A percentile compares a stretch with the other conserved stretches of the same genome.
phyloP scores from a whole-genome alignment of 2,329 filamentous ascomycete genomes.

The Arthrinium phaeospermum region DNA sequence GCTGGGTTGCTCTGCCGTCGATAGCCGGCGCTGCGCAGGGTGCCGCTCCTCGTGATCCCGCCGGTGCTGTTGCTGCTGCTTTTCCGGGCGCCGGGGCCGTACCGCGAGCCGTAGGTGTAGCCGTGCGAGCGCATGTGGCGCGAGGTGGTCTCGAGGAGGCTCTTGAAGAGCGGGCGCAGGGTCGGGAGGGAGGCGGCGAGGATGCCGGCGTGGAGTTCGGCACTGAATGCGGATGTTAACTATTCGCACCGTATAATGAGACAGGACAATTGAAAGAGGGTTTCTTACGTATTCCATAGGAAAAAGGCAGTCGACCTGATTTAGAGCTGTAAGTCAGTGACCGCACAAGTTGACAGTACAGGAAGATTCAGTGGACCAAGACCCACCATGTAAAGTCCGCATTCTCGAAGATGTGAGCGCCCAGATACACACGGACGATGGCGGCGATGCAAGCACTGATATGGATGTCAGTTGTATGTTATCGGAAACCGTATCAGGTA shows the following conservation, averaged over 20 bases:
- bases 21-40: not conserved
- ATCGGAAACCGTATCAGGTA: too few species aligned
- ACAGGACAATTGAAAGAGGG: not conserved
- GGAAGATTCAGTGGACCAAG: not conserved
- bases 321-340: not conserved
- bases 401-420: slow-evolving; percentile 20
- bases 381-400: slow-evolving; percentile 19
- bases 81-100: not conserved
- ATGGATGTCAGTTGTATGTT: fast-evolving
- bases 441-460: slow-evolving; percentile 22
- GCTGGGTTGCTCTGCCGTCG: not conserved
- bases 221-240: not conserved
- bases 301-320: slow-evolving; percentile 20
- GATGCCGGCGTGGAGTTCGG: slow-evolving; percentile 25
- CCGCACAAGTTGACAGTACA: not conserved
- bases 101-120: slow-evolving; percentile 9
- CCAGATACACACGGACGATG: slow-evolving; percentile 18
- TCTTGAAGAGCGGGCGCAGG: slow-evolving; percentile 23
- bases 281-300: slow-evolving; percentile 22
- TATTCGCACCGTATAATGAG: too few species aligned
- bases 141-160: slow-evolving; percentile 24
- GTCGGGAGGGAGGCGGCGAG: slow-evolving; percentile 24
- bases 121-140: slow-evolving; percentile 21
- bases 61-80: not conserved
- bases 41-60: not conserved